These are phyloP conservation scores for Leccinum pachyderme DNA, from an alignment of 1,284 basidiomycete genomes.

Conservation along the genomic window DNA sequence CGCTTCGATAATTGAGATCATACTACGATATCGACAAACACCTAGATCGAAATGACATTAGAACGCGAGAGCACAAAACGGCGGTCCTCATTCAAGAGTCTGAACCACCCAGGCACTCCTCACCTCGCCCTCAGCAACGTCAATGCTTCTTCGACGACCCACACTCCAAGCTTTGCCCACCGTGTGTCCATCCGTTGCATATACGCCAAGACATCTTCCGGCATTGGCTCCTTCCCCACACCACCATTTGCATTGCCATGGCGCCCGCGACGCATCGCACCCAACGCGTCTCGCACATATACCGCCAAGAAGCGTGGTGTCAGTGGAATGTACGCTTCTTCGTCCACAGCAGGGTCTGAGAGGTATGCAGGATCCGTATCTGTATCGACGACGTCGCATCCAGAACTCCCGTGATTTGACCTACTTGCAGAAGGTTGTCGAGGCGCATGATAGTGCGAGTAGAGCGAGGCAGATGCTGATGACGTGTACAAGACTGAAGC, in stretches of 20 bases:
- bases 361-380: constrained; percentile 44
- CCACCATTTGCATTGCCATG: constrained; percentile 4
- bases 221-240: constrained; percentile 36
- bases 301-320: constrained; percentile 48
- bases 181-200: constrained; percentile 52
- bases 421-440: background rate
- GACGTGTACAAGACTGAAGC: constrained; percentile 14
- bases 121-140: constrained; percentile 7
- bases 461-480: constrained; percentile 24
- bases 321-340: constrained; percentile 60
- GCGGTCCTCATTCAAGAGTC: background rate
- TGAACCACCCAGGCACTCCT: background rate
- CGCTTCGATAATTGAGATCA: too few species aligned
- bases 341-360: constrained; percentile 57
- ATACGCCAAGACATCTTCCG: constrained; percentile 46
- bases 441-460: constrained; percentile 24
- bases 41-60: background rate
- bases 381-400: constrained; percentile 13
- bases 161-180: constrained; percentile 62
- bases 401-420: background rate
- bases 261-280: constrained; percentile 26
- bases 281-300: constrained; percentile 48
- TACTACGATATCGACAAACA: background rate
- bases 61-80: background rate
- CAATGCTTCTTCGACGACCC: constrained; percentile 61